Base-by-base conservation (phyloP, 495 filamentous ascomycete species). In the Penicillium nucicola region DNA sequence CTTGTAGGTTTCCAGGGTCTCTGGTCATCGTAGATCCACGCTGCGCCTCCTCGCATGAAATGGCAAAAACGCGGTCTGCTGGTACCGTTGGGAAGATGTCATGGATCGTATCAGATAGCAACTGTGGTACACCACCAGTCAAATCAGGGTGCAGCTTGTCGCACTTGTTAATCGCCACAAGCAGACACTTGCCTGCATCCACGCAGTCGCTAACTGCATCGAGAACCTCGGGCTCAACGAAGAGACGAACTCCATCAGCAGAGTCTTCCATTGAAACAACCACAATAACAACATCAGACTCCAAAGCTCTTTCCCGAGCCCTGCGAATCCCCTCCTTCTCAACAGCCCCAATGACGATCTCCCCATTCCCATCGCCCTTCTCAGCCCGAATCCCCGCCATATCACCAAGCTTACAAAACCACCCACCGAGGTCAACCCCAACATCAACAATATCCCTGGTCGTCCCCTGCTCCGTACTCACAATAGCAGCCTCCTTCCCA, bases 381-480 rank as follows among this genome's bases (percentile, higher is more conserved):
- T 79, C 66, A 4, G 67, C 69, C 13, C 71, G 67, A 28, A 98
- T 82, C 1, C 93, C 93, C 17, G 93, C 93, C 55, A 92, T 96
- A 66, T 98, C 93, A 15, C 90, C 92, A 42, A 97, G 79, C 14
- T 87, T 85, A 58, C 90, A 93, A 52, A 88, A 84, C 70, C 85
- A 98, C 0, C 93, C 93, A 0, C 86, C 84, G 35, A 98, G 77
- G 68, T 98, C 95, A 12, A 98, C 77, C 17, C 88, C 88, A 1
- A 95, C 86, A 68, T 97, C 93, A 14, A 98, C 85, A 22, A 97
- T 85, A 77, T 97, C 95, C 32, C 93, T 73, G 1, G 93, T 98
- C 0, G 93, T 98, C 0, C 93, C 93, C 25, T 88, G 89, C 63
- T 97, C 92, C 0, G 80, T 75, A 37, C 90, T 96, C 3, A 97